Conservation (phyloP, 2,329 filamentous ascomycete genomes). For the Coniochaeta prunicola region DNA sequence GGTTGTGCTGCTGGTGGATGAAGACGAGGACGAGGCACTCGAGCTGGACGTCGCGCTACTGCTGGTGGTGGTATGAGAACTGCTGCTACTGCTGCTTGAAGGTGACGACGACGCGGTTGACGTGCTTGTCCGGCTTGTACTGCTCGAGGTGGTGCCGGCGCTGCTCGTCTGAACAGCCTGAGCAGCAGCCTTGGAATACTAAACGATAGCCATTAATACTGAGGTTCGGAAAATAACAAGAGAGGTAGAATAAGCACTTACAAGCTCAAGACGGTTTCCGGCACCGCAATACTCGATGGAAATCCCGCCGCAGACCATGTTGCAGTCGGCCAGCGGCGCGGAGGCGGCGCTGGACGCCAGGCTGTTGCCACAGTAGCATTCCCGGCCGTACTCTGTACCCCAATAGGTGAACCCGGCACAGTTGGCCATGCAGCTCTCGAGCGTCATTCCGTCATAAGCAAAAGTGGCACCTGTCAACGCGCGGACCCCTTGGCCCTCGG, state of each 20-base stretch:
- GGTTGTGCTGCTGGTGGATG: neutral
- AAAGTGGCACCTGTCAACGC: slow-evolving; percentile 32
- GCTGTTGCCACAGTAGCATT: slow-evolving; percentile 44
- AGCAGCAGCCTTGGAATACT: slow-evolving; percentile 17
- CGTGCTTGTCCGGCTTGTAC: slow-evolving; percentile 11
- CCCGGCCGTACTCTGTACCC: slow-evolving; percentile 43
- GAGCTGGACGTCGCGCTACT: neutral
- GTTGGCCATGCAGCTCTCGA: slow-evolving; percentile 37
- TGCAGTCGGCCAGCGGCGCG: slow-evolving; percentile 25
- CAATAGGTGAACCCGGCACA: slow-evolving; percentile 40
- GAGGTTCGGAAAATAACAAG: too few species aligned
- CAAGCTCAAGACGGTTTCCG: slow-evolving; percentile 25
- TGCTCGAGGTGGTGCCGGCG: slow-evolving; percentile 15
- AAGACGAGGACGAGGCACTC: neutral
- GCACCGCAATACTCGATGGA: slow-evolving; percentile 28
- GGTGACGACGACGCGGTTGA: neutral
- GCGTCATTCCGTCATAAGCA: slow-evolving; percentile 41
- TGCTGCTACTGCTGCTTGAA: neutral
- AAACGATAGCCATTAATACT: too few species aligned
- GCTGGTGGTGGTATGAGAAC: neutral
- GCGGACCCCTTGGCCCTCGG: slow-evolving; percentile 34
- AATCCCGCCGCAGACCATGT: slow-evolving; percentile 28
- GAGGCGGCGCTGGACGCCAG: slow-evolving; percentile 22
- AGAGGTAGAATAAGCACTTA: too few species aligned
- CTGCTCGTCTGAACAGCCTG: slow-evolving; percentile 25